Evolutionary conservation across 192 early-diverging fungal genomes (phyloP).

Genomic region (Phlyctochytrium planicorne): DNA sequence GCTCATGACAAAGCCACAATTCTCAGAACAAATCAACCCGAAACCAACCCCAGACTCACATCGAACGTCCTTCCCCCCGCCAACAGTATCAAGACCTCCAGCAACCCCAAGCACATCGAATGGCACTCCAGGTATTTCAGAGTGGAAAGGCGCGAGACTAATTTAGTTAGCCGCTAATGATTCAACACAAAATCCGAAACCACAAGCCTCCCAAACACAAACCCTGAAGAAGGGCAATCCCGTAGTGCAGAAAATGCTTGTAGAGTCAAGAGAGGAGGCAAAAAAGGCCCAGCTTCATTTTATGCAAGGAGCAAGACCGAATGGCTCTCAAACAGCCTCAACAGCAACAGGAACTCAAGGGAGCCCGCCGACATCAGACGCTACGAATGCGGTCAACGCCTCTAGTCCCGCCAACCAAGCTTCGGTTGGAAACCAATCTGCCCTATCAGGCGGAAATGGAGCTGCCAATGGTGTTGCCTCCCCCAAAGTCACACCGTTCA

Average conservation of each 20-base stretch:
- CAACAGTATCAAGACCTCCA: neutral
- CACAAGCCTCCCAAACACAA: neutral
- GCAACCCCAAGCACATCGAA: neutral
- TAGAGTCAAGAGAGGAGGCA: constrained; percentile 1
- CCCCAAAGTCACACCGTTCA: too few species aligned
- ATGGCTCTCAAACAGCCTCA: too few species aligned
- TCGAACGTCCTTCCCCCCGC: neutral
- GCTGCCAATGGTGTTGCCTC: too few species aligned
- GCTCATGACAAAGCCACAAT: constrained; percentile 23
- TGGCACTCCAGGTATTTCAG: neutral
- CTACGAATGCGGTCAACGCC: too few species aligned
- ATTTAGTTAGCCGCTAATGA: neutral
- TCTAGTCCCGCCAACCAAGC: too few species aligned
- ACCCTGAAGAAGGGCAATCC: neutral
- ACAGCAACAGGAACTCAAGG: too few species aligned
- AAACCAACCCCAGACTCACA: constrained; percentile 22
- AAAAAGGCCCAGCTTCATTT: neutral
- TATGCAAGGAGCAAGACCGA: too few species aligned
- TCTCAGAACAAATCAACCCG: constrained; percentile 26
- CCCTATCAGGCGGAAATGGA: too few species aligned
- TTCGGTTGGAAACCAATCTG: too few species aligned
- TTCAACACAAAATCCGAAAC: neutral
- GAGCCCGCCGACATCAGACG: too few species aligned
- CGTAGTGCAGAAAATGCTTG: constrained; percentile 5
- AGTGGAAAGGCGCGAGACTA: neutral